Evolutionary conservation across 192 early-diverging fungal species (phyloP).

Genomic region (Geranomyces michiganensis): DNA sequence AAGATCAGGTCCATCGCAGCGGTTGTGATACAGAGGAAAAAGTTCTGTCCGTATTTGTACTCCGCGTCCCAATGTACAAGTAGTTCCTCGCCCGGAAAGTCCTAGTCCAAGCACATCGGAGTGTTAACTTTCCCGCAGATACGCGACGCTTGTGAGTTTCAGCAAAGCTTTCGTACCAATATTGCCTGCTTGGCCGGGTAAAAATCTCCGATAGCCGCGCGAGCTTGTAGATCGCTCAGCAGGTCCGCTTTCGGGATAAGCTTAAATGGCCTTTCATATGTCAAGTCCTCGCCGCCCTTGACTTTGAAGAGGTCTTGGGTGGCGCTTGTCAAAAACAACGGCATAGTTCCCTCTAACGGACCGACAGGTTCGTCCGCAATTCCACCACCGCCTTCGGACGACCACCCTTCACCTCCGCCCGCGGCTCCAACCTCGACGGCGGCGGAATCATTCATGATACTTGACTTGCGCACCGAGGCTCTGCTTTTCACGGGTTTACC

Average conservation of each 20-base stretch:
- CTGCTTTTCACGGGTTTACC: slow-evolving; percentile 1
- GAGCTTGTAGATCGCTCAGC: slow-evolving; percentile 53
- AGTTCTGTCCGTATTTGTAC: slow-evolving; percentile 66
- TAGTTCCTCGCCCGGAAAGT: slow-evolving; percentile 61
- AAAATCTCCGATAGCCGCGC: slow-evolving; percentile 61
- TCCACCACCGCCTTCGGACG: slow-evolving; percentile 7
- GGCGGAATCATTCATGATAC: background rate
- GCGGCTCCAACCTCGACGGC: background rate
- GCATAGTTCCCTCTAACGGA: slow-evolving; percentile 45
- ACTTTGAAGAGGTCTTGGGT: slow-evolving; percentile 64
- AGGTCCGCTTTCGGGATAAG: slow-evolving; percentile 64
- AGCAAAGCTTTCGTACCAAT: slow-evolving; percentile 32
- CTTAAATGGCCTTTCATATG: slow-evolving; percentile 48
- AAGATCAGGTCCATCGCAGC: slow-evolving; percentile 51
- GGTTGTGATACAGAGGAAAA: slow-evolving; percentile 48
- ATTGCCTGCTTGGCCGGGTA: slow-evolving; percentile 54
- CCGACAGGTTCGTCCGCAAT: slow-evolving; percentile 7
- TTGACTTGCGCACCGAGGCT: background rate
- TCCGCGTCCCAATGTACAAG: slow-evolving; percentile 55
- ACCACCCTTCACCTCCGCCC: background rate
- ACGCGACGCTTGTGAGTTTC: background rate
- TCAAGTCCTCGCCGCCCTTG: slow-evolving; percentile 54
- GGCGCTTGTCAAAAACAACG: slow-evolving; percentile 56
- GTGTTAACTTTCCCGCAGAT: background rate
- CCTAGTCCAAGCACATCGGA: slow-evolving; percentile 37